Conservation (phyloP, 345 rosid species). For the Raphanus raphanistrum region DNA sequence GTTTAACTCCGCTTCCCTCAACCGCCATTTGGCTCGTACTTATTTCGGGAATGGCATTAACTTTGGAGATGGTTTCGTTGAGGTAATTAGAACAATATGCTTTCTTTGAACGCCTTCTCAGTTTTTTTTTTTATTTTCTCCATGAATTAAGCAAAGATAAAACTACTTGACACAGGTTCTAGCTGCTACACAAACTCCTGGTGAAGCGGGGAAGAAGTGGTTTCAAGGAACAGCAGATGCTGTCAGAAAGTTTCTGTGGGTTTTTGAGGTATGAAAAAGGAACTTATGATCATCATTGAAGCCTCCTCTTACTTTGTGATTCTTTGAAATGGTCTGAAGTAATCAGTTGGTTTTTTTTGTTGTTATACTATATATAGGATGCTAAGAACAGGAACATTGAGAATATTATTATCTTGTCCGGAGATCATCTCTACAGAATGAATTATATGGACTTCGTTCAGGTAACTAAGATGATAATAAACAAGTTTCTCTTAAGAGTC, state of each 20-base stretch:
- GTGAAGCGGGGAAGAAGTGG: conserved; percentile 89
- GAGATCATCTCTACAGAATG: conserved; percentile 94
- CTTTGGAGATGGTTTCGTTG: conserved; percentile 97
- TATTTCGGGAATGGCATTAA: conserved; percentile 87
- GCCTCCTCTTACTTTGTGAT: background rate
- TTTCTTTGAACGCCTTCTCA: background rate
- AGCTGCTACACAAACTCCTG: conserved; percentile 97
- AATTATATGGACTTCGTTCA: conserved; percentile 84
- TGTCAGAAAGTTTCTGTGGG: conserved; percentile 93
- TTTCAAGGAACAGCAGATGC: conserved; percentile 99
- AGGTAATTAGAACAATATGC: conserved; percentile 49
- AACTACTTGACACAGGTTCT: conserved; percentile 55
- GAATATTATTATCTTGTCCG: conserved; percentile 72
- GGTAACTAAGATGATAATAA: conserved; percentile 37
- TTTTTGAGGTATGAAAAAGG: conserved; percentile 69
- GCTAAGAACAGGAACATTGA: conserved; percentile 80
- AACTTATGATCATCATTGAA: background rate
- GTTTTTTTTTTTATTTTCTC: background rate
- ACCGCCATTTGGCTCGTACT: conserved; percentile 86
- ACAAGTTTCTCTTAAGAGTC: background rate
- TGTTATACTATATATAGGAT: conserved; percentile 52
- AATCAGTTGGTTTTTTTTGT: background rate
- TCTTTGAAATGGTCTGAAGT: background rate
- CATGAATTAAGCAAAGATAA: background rate
- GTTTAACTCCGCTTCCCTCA: conserved; percentile 93